Base-by-base conservation (phyloP, 2,329 filamentous ascomycete species). In the Diplodia sapinea region DNA sequence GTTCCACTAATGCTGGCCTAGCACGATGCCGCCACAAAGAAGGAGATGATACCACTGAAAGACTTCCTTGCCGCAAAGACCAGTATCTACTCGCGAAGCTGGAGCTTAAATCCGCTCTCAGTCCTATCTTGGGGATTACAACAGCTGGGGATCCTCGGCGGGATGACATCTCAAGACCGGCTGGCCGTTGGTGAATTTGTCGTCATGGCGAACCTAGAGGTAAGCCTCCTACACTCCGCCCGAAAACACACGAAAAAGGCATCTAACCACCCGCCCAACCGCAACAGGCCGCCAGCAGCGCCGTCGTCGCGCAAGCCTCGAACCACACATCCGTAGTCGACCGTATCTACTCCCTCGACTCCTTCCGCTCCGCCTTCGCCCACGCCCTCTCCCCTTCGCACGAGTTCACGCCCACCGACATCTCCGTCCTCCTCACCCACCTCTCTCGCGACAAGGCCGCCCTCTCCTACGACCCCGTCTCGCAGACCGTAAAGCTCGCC, bases 401-500 rank as follows among this genome's bases (percentile, higher is more conserved):
- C 4, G 67, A 74, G 4, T 71, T 81, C 6, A 79, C 74, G 26
- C 65, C 67, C 4, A 75, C 93, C 69, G 92, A 97, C 40, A 91
- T 98, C 68, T 89, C 88, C 63, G 89, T 93, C 23, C 80, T 97
- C 71, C 92, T 84, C 12, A 73, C 74, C 11, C 79, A 82, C 70
- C 77, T 84, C 29, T 71, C 76, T 1, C 77, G 81, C 72, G 89
- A 93, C 73, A 87, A 86, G 4, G 80, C 96, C 74, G 93, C 90
- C 50, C 87, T 94, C 72, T 86, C 89, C 3, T 88, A 92, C 72
- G 93, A 93, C 17, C 83, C 96, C 11, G 91, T 88, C 20, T 89
- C 96, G 70, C 92, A 96, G 76, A 80, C 80, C 2, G 77, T 99
- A 72, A 94, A 91, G 76, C 89, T 98, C 77, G 90, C 87, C 72